Conservation (phyloP, 176 grass and related monocot genomes). For the Rhynchospora tenuis region DNA sequence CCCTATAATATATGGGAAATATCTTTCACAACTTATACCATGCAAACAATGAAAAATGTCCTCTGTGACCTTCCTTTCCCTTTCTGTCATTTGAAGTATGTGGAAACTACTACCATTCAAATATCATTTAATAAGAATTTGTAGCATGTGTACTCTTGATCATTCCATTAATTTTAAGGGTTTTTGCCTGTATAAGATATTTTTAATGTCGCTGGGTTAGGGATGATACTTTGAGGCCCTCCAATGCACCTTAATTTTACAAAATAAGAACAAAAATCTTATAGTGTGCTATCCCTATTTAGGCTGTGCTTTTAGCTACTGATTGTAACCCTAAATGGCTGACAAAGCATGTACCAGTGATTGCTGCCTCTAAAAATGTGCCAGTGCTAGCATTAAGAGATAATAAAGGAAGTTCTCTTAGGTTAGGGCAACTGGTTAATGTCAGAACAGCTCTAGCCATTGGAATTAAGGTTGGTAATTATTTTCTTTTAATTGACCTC, state of each 20-base stretch:
- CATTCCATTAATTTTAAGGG: neutral
- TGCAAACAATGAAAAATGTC: neutral
- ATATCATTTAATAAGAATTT: neutral
- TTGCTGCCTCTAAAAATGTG: slow-evolving; percentile 68
- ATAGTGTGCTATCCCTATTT: neutral
- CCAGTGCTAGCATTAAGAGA: slow-evolving; percentile 72
- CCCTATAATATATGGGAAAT: neutral
- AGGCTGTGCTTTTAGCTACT: slow-evolving; percentile 66
- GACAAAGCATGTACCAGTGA: slow-evolving; percentile 68
- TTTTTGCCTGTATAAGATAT: neutral
- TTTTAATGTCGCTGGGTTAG: neutral
- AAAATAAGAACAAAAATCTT: slow-evolving; percentile 7
- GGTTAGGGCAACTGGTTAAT: slow-evolving; percentile 70
- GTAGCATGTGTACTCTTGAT: neutral
- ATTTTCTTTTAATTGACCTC: neutral
- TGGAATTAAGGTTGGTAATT: slow-evolving; percentile 57
- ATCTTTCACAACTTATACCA: neutral
- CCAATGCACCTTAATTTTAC: slow-evolving; percentile 6
- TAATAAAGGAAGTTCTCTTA: slow-evolving; percentile 73
- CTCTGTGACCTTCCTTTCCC: neutral
- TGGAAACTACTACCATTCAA: neutral
- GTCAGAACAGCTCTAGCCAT: slow-evolving; percentile 72
- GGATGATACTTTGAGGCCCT: neutral
- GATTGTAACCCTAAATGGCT: slow-evolving; percentile 92
- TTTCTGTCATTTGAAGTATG: neutral